phyloP scores from a whole-genome alignment of 306 rosid genomes.

The Cicer yamashitae region DNA sequence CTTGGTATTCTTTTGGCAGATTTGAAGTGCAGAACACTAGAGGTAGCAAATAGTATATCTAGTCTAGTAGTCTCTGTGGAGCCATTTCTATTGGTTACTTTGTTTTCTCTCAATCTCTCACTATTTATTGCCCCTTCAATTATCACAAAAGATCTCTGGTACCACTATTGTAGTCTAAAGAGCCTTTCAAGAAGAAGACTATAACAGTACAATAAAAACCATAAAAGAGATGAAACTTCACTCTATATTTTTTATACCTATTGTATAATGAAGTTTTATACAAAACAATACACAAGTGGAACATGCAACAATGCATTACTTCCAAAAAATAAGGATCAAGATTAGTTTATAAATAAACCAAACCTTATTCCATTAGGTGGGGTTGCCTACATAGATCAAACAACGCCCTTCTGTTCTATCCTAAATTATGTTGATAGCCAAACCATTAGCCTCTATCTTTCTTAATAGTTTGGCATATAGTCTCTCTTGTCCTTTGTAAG shows the following conservation, averaged over 20 bases:
- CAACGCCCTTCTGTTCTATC: not conserved
- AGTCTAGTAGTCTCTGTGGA: too few relatives aligned
- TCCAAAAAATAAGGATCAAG: not conserved
- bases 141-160: constrained; percentile 2
- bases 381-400: not conserved
- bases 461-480: not conserved
- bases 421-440: not conserved
- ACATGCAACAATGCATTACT: not conserved
- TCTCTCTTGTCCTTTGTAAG: not conserved
- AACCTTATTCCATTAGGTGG: not conserved
- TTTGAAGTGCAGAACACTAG: too few relatives aligned
- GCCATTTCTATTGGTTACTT: not conserved
- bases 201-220: not conserved
- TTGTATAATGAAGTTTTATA: too few relatives aligned
- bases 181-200: not conserved
- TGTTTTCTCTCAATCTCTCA: not conserved
- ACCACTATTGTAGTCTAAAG: not conserved
- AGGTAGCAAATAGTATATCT: too few relatives aligned
- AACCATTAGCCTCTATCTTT: not conserved
- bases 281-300: not conserved
- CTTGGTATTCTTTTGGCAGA: too few relatives aligned
- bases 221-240: not conserved
- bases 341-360: not conserved
- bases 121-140: not conserved
- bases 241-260: too few relatives aligned